Conservation (phyloP, 306 rosid species). For the Senna tora region DNA sequence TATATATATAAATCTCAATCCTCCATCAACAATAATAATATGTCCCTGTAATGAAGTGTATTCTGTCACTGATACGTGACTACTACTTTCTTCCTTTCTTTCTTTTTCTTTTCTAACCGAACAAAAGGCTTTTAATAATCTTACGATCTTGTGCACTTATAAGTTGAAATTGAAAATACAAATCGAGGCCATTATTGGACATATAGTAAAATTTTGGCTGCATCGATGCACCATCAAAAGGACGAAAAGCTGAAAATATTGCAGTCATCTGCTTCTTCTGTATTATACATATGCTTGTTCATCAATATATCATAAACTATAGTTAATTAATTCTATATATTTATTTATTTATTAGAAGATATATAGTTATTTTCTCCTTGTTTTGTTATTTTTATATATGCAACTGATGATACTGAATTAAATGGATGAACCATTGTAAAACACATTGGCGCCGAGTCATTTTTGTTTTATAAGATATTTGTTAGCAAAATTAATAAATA, state of each 20-base stretch:
- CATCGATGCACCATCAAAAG: conserved; percentile 29
- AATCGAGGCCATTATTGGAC: conserved; percentile 10
- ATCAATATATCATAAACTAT: conserved; percentile 30
- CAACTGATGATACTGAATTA: background rate
- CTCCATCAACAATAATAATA: conserved; percentile 1
- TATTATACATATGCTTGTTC: conserved; percentile 39
- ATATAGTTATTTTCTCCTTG: background rate
- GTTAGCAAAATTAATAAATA: too few relatives aligned
- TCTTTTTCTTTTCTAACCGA: background rate
- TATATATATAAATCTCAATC: background rate
- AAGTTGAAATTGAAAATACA: conserved; percentile 17
- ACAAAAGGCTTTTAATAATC: conserved; percentile 11
- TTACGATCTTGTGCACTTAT: conserved; percentile 29
- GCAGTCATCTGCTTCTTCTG: conserved; percentile 31
- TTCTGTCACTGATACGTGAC: conserved; percentile 4
- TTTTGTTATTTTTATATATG: conserved; percentile 2
- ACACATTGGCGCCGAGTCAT: too few relatives aligned
- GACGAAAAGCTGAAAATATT: conserved; percentile 50
- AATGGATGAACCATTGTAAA: too few relatives aligned
- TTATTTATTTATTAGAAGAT: conserved; percentile 10
- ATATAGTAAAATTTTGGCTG: conserved; percentile 35
- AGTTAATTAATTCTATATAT: conserved; percentile 34
- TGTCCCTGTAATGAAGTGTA: conserved; percentile 27
- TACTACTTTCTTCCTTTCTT: background rate
- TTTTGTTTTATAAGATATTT: too few relatives aligned